Evolutionary conservation across 371 early-diverging fungal genomes (phyloP).

Genomic region (Mucor indicus): DNA sequence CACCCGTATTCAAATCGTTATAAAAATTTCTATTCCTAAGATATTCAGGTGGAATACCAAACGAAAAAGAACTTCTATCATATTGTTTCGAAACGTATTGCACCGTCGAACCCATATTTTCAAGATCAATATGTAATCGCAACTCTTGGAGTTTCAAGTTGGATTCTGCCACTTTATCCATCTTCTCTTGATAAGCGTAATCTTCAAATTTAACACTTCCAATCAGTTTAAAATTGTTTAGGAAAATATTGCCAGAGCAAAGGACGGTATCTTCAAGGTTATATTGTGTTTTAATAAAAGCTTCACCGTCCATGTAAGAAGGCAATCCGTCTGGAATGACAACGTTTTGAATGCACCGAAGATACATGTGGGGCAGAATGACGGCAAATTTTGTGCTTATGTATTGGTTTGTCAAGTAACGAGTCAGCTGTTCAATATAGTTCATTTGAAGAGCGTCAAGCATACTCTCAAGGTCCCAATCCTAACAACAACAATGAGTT

Average conservation of each 20-base stretch:
- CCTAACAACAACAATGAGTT: constrained; percentile 26
- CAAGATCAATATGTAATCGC: constrained; percentile 57
- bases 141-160: constrained; percentile 56
- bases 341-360: constrained; percentile 78
- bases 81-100: constrained; percentile 52
- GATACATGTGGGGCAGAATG: constrained; percentile 58
- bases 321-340: constrained; percentile 69
- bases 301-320: constrained; percentile 49
- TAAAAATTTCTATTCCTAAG: constrained; percentile 28
- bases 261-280: constrained; percentile 63
- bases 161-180: constrained; percentile 49
- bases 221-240: constrained; percentile 53
- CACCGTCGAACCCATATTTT: constrained; percentile 46
- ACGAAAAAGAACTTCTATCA: constrained; percentile 30
- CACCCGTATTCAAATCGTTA: constrained; percentile 12
- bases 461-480: constrained; percentile 68
- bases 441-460: constrained; percentile 68
- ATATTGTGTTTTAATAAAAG: constrained; percentile 52
- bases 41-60: constrained; percentile 63
- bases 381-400: constrained; percentile 54
- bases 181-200: constrained; percentile 52
- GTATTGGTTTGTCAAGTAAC: constrained; percentile 52
- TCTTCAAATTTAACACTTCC: constrained; percentile 62
- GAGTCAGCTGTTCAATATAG: constrained; percentile 61
- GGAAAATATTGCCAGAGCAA: constrained; percentile 65